Base-by-base conservation (phyloP, 2,329 filamentous ascomycete species). In the Clarireedia hainanense region DNA sequence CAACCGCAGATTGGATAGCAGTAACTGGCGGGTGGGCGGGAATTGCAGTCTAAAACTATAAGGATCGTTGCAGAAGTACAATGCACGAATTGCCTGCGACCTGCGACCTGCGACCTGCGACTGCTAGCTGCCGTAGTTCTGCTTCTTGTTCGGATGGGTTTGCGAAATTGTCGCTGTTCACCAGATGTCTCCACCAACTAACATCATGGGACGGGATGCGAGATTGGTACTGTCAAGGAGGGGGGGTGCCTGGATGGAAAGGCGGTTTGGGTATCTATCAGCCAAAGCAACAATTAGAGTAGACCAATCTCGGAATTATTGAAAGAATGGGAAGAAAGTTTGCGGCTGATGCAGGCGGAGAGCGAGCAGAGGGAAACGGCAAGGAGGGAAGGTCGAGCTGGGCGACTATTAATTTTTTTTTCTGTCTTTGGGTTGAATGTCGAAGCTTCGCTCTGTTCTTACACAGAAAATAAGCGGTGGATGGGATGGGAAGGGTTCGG, bases 121-220 rank as follows among this genome's bases (percentile, higher is more conserved):
- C 27, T 30, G 27, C 27, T 30, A 30, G 27, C 27, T 30, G 10
- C 27, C 27, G 27, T 7, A 30, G 27, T 30, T 30, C 27, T 30
- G 27, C 27, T 7, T 30, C 27, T 30, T 30, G 7, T 30, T 30
- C 27, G 27, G 7, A 30, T 52, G 37, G 39, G 34, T 39, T 47
- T 53, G 61, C 60, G 66, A 65, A 56, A 51, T 53, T 54, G 60
- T 68, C 64, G 67, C 67, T 65, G 65, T 61, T 69, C 65, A 72
- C 69, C 70, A 73, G 72, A 70, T 62, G 67, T 63, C 61, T 62
- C 64, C 63, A 63, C 66, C 71, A 67, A 67, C 71, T 74, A 70
- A 71, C 76, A 77, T 78, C 67, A 67, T 74, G 73, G 65, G 68
- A 64, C 68, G 69, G 63, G 52, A 56, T 27, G 37, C 42, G 30